Conservation (phyloP, 2,329 filamentous ascomycete species). For the Karstenula rhodostoma region DNA sequence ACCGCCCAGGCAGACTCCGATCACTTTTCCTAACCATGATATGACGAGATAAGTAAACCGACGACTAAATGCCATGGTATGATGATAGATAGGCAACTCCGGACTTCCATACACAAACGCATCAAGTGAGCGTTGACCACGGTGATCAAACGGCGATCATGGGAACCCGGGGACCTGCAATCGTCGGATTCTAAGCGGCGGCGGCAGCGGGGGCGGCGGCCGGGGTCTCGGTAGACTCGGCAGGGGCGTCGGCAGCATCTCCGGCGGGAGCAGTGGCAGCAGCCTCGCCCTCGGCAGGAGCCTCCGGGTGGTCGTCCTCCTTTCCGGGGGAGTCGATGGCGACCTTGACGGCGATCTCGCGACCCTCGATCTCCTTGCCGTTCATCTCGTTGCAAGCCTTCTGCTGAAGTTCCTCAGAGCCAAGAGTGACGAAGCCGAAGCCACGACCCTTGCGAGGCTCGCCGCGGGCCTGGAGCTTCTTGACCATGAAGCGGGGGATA, state of each 20-base stretch:
- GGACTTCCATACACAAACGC: slow-evolving; percentile 17
- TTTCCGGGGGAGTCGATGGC: slow-evolving; percentile 99
- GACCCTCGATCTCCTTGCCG: slow-evolving; percentile 97
- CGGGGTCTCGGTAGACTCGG: slow-evolving; percentile 31
- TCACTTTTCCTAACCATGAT: slow-evolving; percentile 23
- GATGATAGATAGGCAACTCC: slow-evolving; percentile 21
- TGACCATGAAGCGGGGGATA: slow-evolving; percentile 99
- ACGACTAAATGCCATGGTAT: slow-evolving; percentile 20
- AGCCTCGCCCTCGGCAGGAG: slow-evolving; percentile 50
- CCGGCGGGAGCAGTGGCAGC: slow-evolving; percentile 40
- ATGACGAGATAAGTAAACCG: slow-evolving; percentile 24
- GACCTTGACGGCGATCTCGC: slow-evolving; percentile 99
- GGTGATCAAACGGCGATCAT: slow-evolving; percentile 12
- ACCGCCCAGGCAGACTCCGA: slow-evolving; percentile 20
- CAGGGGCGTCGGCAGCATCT: slow-evolving; percentile 21
- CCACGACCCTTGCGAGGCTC: slow-evolving; percentile 99
- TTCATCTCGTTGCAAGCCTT: slow-evolving; percentile 99
- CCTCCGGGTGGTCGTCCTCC: slow-evolving; percentile 78
- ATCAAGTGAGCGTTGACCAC: slow-evolving; percentile 11
- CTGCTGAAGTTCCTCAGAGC: slow-evolving; percentile 93
- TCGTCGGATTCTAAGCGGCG: slow-evolving; percentile 38
- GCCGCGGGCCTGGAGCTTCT: slow-evolving; percentile 98
- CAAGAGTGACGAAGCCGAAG: slow-evolving; percentile 97
- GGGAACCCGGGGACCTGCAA: slow-evolving; percentile 15
- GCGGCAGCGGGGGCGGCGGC: slow-evolving; percentile 31